These are phyloP conservation scores for Gossypium anomalum DNA, from an alignment of 345 rosid genomes.

Conservation along the genomic window DNA sequence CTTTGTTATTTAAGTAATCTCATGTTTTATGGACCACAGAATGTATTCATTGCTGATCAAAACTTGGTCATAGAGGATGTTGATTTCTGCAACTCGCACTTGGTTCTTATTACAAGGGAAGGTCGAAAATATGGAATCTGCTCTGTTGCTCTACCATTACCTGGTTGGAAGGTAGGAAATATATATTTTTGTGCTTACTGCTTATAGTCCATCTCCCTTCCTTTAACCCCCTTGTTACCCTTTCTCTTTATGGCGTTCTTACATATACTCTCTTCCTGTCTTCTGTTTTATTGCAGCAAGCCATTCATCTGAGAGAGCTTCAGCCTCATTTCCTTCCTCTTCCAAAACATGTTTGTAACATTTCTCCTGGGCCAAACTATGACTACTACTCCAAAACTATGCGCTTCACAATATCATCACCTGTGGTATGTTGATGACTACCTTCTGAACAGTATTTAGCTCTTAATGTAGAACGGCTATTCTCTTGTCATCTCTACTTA, in stretches of 20 bases:
- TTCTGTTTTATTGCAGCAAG: conserved; percentile 37
- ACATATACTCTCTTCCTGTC: conserved; percentile 11
- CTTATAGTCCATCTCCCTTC: neutral
- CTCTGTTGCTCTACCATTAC: conserved; percentile 70
- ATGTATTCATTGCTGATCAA: conserved; percentile 49
- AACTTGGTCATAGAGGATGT: conserved; percentile 65
- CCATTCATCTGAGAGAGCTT: conserved; percentile 53
- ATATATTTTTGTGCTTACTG: neutral
- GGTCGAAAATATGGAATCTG: conserved; percentile 51
- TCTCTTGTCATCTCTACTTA: neutral
- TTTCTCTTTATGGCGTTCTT: conserved; percentile 7
- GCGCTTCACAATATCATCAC: conserved; percentile 88
- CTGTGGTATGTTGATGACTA: conserved; percentile 60
- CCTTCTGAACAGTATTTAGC: conserved; percentile 3
- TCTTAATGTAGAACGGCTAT: neutral
- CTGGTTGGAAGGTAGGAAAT: conserved; percentile 46
- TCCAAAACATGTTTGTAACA: conserved; percentile 68
- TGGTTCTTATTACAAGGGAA: conserved; percentile 59
- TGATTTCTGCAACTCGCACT: conserved; percentile 75
- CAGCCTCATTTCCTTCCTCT: conserved; percentile 75
- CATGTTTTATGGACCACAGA: conserved; percentile 37
- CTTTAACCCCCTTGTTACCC: neutral
- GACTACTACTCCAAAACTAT: conserved; percentile 67
- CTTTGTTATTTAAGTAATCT: conserved; percentile 6
- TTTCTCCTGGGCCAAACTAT: conserved; percentile 81